Percentiles rank a stretch among this genome's conserved stretches.
Evolutionary conservation across 768 basidiomycete species (phyloP).

Genomic region (Tephrocybe rancida): DNA sequence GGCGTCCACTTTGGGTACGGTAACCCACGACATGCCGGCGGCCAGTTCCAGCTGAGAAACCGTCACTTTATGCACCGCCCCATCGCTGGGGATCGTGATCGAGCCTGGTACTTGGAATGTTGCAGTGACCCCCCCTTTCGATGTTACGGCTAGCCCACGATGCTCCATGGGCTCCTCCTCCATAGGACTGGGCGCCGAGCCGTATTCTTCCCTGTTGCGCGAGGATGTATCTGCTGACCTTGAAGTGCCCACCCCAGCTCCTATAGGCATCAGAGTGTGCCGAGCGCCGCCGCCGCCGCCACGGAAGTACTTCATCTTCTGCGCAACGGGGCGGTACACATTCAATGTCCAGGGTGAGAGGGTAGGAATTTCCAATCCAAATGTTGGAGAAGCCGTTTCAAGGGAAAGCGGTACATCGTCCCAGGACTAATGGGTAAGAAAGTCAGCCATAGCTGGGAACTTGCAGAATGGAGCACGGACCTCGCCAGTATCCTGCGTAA

Average conservation of each 20-base stretch:
- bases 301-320: neutral
- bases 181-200: no score
- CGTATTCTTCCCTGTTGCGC: no score
- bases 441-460: neutral
- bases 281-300: no score
- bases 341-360: constrained; percentile 39
- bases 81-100: constrained; percentile 43
- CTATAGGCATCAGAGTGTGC: no score
- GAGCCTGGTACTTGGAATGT: constrained; percentile 44
- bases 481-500: constrained; percentile 45
- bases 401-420: constrained; percentile 40
- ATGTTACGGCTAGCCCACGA: constrained; percentile 29
- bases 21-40: constrained; percentile 44
- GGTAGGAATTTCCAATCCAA: constrained; percentile 35
- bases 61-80: constrained; percentile 41
- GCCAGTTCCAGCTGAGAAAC: constrained; percentile 37
- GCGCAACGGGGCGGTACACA: neutral
- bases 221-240: no score
- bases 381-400: constrained; percentile 44
- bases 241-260: no score
- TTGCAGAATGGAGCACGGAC: constrained; percentile 18
- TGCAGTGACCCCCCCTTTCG: constrained; percentile 39
- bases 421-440: constrained; percentile 28
- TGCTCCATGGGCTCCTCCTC: constrained; percentile 11
- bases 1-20: constrained; percentile 39